Evolutionary conservation across 148 eudicot species (phyloP), one percentile per base, ranked within the genome.

Genomic region (Amaranthus hypochondriacus): DNA sequence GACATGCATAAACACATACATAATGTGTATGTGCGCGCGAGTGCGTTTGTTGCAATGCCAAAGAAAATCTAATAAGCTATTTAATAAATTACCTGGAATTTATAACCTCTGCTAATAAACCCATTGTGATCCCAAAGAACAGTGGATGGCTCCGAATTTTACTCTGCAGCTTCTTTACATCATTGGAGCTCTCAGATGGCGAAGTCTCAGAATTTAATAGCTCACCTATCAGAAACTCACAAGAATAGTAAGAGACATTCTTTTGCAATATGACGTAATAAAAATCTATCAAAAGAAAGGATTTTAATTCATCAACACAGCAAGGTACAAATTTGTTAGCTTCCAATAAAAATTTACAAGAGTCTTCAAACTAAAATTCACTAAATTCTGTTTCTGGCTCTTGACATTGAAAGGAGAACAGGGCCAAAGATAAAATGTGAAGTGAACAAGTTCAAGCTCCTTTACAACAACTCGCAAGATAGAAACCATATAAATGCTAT

Each of bases 81-180:
- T 66, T 57, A 15, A 49, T 9, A 11, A 15, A 28, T 68, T 83
- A 95, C 99, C 99, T 95, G 47, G 99, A 95, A 77, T 95, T 95
- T 75, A 95, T 87, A 72, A 95, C 85, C 86, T 95, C 99, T 49
- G 96, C 96, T 75, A 95, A 83, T 65, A 95, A 76, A 60, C 97
- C 92, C 96, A 92, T 83, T 62, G 97, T 81, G 76, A 95, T 86
- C 73, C 96, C 99, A 85, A 92, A 95, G 86, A 90, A 92, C 63
- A 95, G 85, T 14, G 99, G 99, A 82, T 95, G 99, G 68, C 84
- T 62, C 49, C 80, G 87, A 65, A 89, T 83, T 80, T 84, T 86
- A 76, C 85, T 84, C 73, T 80, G 92, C 76, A 64, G 68, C 73
- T 75, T 68, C 58, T 56, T 77, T 66, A 73, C 78, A 53, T 62